phyloP scores from a whole-genome alignment of 306 rosid genomes.

The Urtica urens region DNA sequence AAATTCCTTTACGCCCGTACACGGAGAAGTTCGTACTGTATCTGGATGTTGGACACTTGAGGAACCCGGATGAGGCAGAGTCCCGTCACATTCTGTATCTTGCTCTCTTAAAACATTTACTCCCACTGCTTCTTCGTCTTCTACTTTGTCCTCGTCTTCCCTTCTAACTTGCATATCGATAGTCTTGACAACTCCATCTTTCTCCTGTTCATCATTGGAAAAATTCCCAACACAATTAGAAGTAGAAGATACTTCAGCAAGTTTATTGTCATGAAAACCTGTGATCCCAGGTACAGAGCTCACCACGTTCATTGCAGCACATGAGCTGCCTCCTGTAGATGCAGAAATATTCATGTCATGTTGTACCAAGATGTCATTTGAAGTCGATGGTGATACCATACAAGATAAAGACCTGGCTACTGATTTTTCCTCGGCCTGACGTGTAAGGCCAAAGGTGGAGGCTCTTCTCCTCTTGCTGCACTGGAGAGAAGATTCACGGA shows the following conservation, averaged over 20 bases:
- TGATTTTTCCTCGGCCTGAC: conserved; percentile 25
- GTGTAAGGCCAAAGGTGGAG: conserved; percentile 14
- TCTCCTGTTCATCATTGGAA: conserved; percentile 25
- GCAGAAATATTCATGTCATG: conserved; percentile 20
- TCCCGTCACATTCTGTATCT: conserved; percentile 11
- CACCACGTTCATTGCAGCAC: conserved; percentile 21
- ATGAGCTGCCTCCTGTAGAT: conserved; percentile 18
- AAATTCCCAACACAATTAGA: conserved; percentile 21
- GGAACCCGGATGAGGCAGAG: conserved; percentile 5
- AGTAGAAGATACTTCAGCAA: conserved; percentile 26
- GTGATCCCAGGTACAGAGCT: conserved; percentile 25
- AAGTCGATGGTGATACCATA: conserved; percentile 24
- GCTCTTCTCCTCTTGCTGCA: conserved; percentile 32
- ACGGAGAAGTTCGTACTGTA: conserved; percentile 20
- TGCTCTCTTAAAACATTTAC: conserved; percentile 26
- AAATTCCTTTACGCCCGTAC: conserved; percentile 28
- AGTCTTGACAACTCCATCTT: conserved; percentile 18
- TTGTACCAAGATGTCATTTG: conserved; percentile 23
- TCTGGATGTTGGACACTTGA: conserved; percentile 24
- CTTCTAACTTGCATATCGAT: conserved; percentile 16
- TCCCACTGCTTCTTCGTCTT: conserved; percentile 21
- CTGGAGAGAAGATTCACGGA: conserved; percentile 19
- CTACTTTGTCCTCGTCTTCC: too few species aligned
- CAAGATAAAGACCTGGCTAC: conserved; percentile 23
- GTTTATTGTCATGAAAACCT: conserved; percentile 19